A percentile compares a stretch with the other conserved stretches of the same genome.
Evolutionary conservation across 108 stramenopile species (phyloP).

Genomic region (Seminavis robusta): DNA sequence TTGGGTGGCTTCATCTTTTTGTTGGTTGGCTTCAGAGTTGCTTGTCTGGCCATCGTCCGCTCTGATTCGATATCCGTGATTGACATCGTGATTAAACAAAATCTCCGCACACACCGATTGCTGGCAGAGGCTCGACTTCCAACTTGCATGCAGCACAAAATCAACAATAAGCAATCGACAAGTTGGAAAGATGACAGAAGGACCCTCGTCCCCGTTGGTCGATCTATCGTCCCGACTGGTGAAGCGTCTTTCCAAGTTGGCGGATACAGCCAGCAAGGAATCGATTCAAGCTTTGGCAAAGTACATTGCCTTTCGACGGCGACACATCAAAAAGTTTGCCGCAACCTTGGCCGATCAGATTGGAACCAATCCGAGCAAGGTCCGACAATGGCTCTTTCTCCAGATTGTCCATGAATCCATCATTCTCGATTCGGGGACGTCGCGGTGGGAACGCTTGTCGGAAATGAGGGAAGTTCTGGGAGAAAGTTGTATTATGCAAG

Average conservation of each 20-base stretch:
- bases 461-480: constrained; percentile 51
- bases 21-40: too few species aligned
- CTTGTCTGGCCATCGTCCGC: too few species aligned
- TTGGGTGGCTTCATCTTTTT: too few species aligned
- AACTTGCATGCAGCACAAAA: too few species aligned
- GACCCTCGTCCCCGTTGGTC: too few species aligned
- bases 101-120: too few species aligned
- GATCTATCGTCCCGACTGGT: too few species aligned
- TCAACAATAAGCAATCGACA: too few species aligned
- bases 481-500: constrained; percentile 41
- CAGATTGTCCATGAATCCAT: background rate
- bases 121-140: too few species aligned
- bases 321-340: constrained; percentile 23
- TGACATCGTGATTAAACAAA: too few species aligned
- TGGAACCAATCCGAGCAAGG: background rate
- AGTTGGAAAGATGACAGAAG: too few species aligned
- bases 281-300: constrained; percentile 47
- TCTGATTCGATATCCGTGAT: too few species aligned
- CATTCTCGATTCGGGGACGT: background rate
- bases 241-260: constrained; percentile 21
- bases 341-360: constrained; percentile 1
- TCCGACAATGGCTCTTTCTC: background rate
- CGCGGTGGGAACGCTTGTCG: constrained; percentile 34
- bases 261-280: constrained; percentile 46
- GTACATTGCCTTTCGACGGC: constrained; percentile 58